Percentiles rank a stretch among this genome's conserved stretches.
Conservation (phyloP, 1,284 basidiomycete genomes). For the Ganoderma lingzhi region DNA sequence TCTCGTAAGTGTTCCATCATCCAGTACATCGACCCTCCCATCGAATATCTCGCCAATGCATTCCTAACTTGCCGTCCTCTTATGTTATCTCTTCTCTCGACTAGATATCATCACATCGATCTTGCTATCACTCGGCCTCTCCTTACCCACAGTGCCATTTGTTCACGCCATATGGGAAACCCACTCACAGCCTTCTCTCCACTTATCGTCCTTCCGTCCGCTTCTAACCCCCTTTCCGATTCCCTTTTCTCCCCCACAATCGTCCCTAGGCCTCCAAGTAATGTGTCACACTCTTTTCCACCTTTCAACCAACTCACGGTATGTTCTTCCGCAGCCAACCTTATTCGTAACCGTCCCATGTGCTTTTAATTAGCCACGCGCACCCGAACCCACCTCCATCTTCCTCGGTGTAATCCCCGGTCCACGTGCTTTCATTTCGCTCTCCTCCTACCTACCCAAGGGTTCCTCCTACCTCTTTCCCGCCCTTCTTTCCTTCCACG, state of each 20-base stretch:
- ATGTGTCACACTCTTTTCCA: not conserved
- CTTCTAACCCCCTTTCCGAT: too few species aligned
- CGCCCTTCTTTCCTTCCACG: constrained; percentile 28
- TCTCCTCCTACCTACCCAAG: constrained; percentile 27
- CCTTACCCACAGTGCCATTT: not conserved
- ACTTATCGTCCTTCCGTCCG: too few species aligned
- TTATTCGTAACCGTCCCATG: constrained; percentile 7
- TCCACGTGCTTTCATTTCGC: constrained; percentile 41
- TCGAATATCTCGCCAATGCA: not conserved
- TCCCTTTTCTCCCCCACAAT: too few species aligned
- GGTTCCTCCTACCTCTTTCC: constrained; percentile 34
- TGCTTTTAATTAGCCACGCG: constrained; percentile 5
- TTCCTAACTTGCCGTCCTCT: not conserved
- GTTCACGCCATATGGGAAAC: too few species aligned
- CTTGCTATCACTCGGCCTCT: not conserved
- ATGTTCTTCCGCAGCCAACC: constrained; percentile 6
- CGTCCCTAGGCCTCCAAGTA: not conserved
- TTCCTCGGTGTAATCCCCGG: constrained; percentile 12
- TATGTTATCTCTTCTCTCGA: not conserved
- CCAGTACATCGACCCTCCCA: too few species aligned
- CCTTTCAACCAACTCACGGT: not conserved
- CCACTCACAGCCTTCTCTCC: not conserved
- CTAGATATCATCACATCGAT: not conserved
- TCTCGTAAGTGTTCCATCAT: too few species aligned
- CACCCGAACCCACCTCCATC: constrained; percentile 2